Conservation (phyloP, 768 basidiomycete genomes). For the Fistulinella prunicolor region DNA sequence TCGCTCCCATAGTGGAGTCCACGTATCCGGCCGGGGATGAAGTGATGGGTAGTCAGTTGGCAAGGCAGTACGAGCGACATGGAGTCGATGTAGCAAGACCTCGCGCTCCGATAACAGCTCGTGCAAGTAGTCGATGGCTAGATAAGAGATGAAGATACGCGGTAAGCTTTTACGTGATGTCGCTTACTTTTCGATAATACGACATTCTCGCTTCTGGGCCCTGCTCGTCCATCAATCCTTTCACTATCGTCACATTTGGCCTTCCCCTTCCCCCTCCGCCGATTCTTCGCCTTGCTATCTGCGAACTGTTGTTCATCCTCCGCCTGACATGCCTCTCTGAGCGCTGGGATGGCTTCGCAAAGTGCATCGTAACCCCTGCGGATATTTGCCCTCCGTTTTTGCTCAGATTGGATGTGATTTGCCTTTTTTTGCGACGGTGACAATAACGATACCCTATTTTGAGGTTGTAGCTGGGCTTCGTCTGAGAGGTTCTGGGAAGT, state of each 20-base stretch:
- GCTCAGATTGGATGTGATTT: conserved; percentile 92
- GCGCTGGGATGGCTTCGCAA: conserved; percentile 77
- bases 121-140: conserved; percentile 86
- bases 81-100: conserved; percentile 54
- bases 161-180: background rate
- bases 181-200: conserved; percentile 81
- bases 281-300: conserved; percentile 35
- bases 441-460: conserved; percentile 42
- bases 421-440: conserved; percentile 87
- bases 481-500: conserved; percentile 8
- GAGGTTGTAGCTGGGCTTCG: conserved; percentile 12
- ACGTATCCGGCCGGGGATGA: conserved; percentile 22
- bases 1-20: conserved; percentile 68
- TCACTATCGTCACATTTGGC: conserved; percentile 51
- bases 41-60: conserved; percentile 61
- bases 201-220: conserved; percentile 87
- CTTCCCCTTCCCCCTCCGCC: conserved; percentile 37
- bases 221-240: conserved; percentile 78
- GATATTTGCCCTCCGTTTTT: conserved; percentile 91
- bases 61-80: conserved; percentile 54
- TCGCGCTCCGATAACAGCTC: conserved; percentile 60
- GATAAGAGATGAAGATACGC: conserved; percentile 1
- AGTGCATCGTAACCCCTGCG: conserved; percentile 85
- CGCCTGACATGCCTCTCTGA: conserved; percentile 74
- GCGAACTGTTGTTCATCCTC: conserved; percentile 57